Evolutionary conservation across 768 basidiomycete genomes (phyloP), one percentile per base, ranked within the genome.

Genomic region (Lactarius indigo): DNA sequence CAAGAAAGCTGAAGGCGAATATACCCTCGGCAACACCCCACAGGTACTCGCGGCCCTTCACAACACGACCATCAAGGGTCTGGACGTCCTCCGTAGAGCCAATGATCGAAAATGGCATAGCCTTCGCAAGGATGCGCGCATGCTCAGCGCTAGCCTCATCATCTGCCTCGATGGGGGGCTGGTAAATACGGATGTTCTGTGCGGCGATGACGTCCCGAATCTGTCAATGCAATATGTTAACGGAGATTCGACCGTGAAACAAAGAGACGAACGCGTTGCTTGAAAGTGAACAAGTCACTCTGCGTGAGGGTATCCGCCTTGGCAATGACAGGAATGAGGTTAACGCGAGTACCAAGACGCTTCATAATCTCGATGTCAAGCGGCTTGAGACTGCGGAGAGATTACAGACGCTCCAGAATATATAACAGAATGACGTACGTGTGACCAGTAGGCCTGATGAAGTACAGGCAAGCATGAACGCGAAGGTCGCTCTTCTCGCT

Each of bases 321-420:
- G 64, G 97, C 94, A 62, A 99, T 83, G 73, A 98, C 95, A 6
- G 97, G 97, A 72, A 99, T 98, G 67, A 99, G 85, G 78, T 99
- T 97, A 76, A 98, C 97, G 71, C 97, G 90, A 57, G 96, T 96
- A 44, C 97, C 96, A 23, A 99, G 88, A 65, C 95, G 92, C 82
- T 98, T 98, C 97, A 99, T 99, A 77, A 98, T 95, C 79, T 98
- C 97, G 72, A 99, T 96, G 75, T 99, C 97, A 57, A 99, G 85
- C 26, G 97, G 97, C 79, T 98, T 98, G 71, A 98, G 80, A 0
- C 94, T 94, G 72, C 17, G 37, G 33, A 52, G 12, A 70, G 68
- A 55, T 66, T 15, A 20, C 23, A 52, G 10, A 7, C 58, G 35
- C n/a, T 30, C 18, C 10, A 39, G 67, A 55, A 54, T 9, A 6